Evolutionary conservation across 192 early-diverging fungal species (phyloP), one percentile per base, ranked within the genome.

Genomic region (Jimgerdemannia flammicorona): DNA sequence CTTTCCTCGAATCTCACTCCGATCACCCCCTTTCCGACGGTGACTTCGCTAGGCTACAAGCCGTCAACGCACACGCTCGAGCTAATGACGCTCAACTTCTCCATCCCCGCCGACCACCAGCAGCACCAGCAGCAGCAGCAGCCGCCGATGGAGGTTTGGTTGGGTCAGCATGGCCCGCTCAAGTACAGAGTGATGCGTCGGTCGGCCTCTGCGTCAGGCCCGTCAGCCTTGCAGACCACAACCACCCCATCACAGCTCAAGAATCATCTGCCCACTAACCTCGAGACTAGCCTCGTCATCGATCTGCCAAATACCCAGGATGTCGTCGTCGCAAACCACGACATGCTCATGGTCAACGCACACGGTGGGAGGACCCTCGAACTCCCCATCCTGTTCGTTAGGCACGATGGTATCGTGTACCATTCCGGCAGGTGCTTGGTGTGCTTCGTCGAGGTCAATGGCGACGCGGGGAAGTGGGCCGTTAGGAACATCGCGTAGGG

Each of bases 91-190:
- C 80, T 59, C 71, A 86, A 73, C 79, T 84, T 82, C 80, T 84
- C 49, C 59, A 83, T 74, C 66, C 39, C 80, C 40, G 70, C 77
- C 17, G 72, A 74, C 0, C 71, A 74, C 17, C 64, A 72, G 20
- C 73, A 73, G 2, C 42, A 71, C 29, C 29, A 29, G 29, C 29
- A 29, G 29, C 29, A 29, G 29, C 29, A 29, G 29, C 29, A 29
- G 29, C 29, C 29, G 42, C 74, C 82, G n/a, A 74, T 87, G 72
- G 71, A 85, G 65, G 70, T 86, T 39, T 88, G 86, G 86, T 44
- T 88, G 39, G 86, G 86, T 66, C 78, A 80, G 4, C 76, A 81
- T 64, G 86, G 86, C 7, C 83, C 86, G 20, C 69, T 88, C 3
- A 67, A 54, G 9, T 68, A 68, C 18, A 6, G 40, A 0, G 18